Percentiles rank a stretch among this genome's conserved stretches.
These are phyloP conservation scores for Hyaloperonospora brassicae DNA, from an alignment of 352 stramenopile species.

Conservation along the genomic window DNA sequence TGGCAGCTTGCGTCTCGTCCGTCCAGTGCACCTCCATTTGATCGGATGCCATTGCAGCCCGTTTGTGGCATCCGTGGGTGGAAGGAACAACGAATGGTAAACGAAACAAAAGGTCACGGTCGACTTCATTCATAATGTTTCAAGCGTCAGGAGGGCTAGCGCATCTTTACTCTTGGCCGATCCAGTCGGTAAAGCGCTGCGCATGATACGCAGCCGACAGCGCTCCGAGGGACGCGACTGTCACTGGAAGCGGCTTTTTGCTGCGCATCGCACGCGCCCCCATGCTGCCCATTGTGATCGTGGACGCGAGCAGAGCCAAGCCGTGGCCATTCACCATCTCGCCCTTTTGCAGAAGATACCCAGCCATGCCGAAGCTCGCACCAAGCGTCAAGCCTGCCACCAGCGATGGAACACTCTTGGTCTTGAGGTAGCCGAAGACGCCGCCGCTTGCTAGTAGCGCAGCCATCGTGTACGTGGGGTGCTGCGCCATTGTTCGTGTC, in stretches of 20 bases:
- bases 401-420: slow-evolving; percentile 72
- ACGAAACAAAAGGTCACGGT: slow-evolving; percentile 7
- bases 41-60: slow-evolving; percentile 6
- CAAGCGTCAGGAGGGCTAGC: not conserved
- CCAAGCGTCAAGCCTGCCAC: slow-evolving; percentile 74
- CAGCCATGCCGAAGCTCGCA: slow-evolving; percentile 68
- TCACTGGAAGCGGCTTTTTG: slow-evolving; percentile 64
- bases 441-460: slow-evolving; percentile 57
- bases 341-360: slow-evolving; percentile 71
- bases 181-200: slow-evolving; percentile 75
- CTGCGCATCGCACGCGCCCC: slow-evolving; percentile 67
- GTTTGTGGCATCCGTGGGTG: slow-evolving; percentile 2
- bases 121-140: slow-evolving; percentile 11
- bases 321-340: slow-evolving; percentile 80
- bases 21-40: slow-evolving; percentile 39
- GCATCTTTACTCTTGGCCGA: slow-evolving; percentile 62
- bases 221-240: slow-evolving; percentile 63
- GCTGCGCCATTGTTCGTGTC: slow-evolving; percentile 45
- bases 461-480: slow-evolving; percentile 81
- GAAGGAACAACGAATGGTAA: slow-evolving; percentile 3
- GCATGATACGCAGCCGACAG: slow-evolving; percentile 78
- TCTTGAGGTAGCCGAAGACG: slow-evolving; percentile 74
- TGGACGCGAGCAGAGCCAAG: slow-evolving; percentile 68
- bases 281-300: slow-evolving; percentile 83
- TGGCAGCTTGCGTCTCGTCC: slow-evolving; percentile 75